These are phyloP conservation scores for Coniochaeta ligniaria DNA, from an alignment of 2,329 filamentous ascomycete genomes.

Conservation along the genomic window DNA sequence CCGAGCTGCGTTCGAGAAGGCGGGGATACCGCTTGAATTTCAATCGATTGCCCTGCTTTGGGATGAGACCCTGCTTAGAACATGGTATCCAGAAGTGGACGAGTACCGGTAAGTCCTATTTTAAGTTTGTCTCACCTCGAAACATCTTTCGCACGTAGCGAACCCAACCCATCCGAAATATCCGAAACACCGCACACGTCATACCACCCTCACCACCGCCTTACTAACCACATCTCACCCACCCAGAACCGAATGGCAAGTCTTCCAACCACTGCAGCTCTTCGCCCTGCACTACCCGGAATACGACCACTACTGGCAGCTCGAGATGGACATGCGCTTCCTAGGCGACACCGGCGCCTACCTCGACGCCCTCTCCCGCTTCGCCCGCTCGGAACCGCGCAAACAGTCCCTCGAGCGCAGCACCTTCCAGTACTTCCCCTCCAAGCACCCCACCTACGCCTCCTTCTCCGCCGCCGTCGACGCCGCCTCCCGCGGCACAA, in stretches of 20 bases:
- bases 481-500: conserved; percentile 15
- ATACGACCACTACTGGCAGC: conserved; percentile 27
- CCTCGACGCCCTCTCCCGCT: conserved; percentile 23
- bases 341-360: conserved; percentile 21
- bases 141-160: too few relatives aligned
- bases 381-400: conserved; percentile 44
- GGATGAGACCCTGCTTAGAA: conserved; percentile 60
- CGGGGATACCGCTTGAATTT: conserved; percentile 56
- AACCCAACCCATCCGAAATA: too few relatives aligned
- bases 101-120: conserved; percentile 27
- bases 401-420: conserved; percentile 54
- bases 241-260: conserved; percentile 23
- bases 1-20: conserved; percentile 39
- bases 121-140: too few relatives aligned
- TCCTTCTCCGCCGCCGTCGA: conserved; percentile 26
- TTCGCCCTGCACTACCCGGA: conserved; percentile 25
- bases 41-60: conserved; percentile 62
- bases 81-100: conserved; percentile 57
- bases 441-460: conserved; percentile 40
- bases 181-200: too few relatives aligned
- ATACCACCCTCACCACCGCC: too few relatives aligned
- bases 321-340: conserved; percentile 39
- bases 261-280: conserved; percentile 25
- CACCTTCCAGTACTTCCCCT: conserved; percentile 47
- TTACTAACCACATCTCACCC: too few relatives aligned